phyloP scores from a whole-genome alignment of 1,284 basidiomycete species.

The Pseudozyma pruni region DNA sequence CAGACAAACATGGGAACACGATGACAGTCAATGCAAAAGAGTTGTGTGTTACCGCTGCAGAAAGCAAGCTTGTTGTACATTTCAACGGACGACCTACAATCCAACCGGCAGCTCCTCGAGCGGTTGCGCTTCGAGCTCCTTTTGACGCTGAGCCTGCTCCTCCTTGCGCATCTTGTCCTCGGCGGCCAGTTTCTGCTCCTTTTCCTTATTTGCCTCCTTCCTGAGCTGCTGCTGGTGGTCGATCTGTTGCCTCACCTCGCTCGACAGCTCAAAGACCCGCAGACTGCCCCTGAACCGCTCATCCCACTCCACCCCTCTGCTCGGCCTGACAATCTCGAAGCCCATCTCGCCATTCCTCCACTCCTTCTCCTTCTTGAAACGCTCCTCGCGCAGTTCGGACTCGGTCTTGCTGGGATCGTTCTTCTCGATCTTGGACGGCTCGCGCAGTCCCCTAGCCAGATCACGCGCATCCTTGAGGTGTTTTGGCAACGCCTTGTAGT shows the following conservation, averaged over 20 bases:
- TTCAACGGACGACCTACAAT: too few species aligned
- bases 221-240: conserved; percentile 26
- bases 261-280: conserved; percentile 70
- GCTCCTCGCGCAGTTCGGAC: conserved; percentile 76
- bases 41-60: too few species aligned
- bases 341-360: conserved; percentile 83
- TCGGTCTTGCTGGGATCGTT: conserved; percentile 85
- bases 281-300: conserved; percentile 77
- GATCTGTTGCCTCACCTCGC: conserved; percentile 33
- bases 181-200: conserved; percentile 9
- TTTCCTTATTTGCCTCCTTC: conserved; percentile 15
- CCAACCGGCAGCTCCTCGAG: conserved; percentile 25
- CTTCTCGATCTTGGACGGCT: conserved; percentile 84
- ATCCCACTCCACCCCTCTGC: conserved; percentile 79
- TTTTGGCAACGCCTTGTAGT: conserved; percentile 79
- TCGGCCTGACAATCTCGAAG: conserved; percentile 79
- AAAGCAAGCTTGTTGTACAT: too few species aligned
- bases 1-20: too few species aligned
- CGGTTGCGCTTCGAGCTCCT: conserved; percentile 39
- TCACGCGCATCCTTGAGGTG: conserved; percentile 81
- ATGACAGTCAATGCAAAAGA: too few species aligned
- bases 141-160: conserved; percentile 28
- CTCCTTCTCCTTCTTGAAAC: conserved; percentile 78
- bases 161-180: conserved; percentile 27
- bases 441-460: conserved; percentile 79